Base-by-base conservation (phyloP, 495 filamentous ascomycete genomes). In the Thozetella sp. region DNA sequence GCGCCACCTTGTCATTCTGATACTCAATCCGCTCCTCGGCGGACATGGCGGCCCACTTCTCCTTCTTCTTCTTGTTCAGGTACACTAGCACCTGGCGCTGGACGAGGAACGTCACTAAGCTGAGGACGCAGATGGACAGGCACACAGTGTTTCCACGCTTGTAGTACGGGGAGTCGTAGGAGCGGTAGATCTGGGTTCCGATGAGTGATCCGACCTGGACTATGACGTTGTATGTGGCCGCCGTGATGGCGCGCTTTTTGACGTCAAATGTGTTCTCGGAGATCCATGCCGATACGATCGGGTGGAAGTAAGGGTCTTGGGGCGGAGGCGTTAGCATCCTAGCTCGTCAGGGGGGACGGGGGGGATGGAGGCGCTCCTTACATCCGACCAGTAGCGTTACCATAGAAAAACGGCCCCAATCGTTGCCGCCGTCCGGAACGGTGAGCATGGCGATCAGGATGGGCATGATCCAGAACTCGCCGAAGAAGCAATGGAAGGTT, bases 181-280 rank as follows among this genome's bases (percentile, higher is more conserved):
- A 68, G 13, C 84, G 84, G 62, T 88, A 89, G 27, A 88, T 83
- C 62, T 90, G 87, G 23, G 79, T 81, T 3, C 72, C 65, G 57
- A 89, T 80, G 40, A 90, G 86, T 20, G 75, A 85, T 26, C 80
- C 81, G 0, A 79, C 75, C 64, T 91, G 88, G 1, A 88, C 84
- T 51, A 77, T 79, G 82, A 91, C 89, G 67, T 90, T 90, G 67
- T 85, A 88, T 54, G 81, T 64, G 2, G 83, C 83, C 2, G 80
- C 81, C 0, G 81, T 80, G n/a, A 86, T 75, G 0, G 84, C 80
- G 2, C 85, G 71, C 13, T 81, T 76, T 19, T 82, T 76, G 25
- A 86, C 83, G 15, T 79, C 75, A 23, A 83, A 83, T 0, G 80
- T 77, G 58, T 85, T 84, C 17, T 84, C 76, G 15, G 68, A 72